Base-by-base conservation (phyloP, 768 basidiomycete genomes). In the Psilocybe cubensis region DNA sequence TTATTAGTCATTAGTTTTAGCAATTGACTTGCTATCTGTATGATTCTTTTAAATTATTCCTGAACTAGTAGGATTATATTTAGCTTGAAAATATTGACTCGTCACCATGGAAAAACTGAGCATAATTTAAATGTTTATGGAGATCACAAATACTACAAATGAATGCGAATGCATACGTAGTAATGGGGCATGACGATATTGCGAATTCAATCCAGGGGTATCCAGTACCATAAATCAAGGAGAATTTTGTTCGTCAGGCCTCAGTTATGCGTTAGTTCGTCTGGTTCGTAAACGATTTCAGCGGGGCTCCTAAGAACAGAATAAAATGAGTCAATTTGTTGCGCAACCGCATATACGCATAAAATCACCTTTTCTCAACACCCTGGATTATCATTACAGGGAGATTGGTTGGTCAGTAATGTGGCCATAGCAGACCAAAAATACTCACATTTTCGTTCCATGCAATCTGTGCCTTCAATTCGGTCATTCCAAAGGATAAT, bases 401-500 rank as follows among this genome's bases (percentile, higher is more conserved):
- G 8, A 29, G 11, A 24, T 27, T 12, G 43, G 43, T 42, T 21
- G 21, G 57, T 35, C 5, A 33, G 20, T 11, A 2, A 6, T 18
- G 33, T 8, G 29, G 17, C 6, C n/a, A 55, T 9, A 3, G 1
- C 1, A 3, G 25, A 21, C 4, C 3, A 23, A 38, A 40, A 5
- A 40, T 35, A 40, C 79, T 12, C 61, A 83, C 81, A 53, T 76
- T 70, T 33, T 82, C 79, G 47, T 67, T 60, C 81, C 81, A 83
- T 31, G 69, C 65, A 54, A 83, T 70, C 40, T 80, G 76, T 0
- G 79, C 81, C 51, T 71, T 75, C 54, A 82, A 61, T 59, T 83
- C 82, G 0, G 82, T 82, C 28, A 79, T 59, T 2, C 82, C 81
- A 46, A 83, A 79, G 3, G 74, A 67, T n/a, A 83, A 55, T 20